These are phyloP conservation scores for Cyberlindnera petersonii DNA, from an alignment of 805 yeast genomes.

Conservation along the genomic window DNA sequence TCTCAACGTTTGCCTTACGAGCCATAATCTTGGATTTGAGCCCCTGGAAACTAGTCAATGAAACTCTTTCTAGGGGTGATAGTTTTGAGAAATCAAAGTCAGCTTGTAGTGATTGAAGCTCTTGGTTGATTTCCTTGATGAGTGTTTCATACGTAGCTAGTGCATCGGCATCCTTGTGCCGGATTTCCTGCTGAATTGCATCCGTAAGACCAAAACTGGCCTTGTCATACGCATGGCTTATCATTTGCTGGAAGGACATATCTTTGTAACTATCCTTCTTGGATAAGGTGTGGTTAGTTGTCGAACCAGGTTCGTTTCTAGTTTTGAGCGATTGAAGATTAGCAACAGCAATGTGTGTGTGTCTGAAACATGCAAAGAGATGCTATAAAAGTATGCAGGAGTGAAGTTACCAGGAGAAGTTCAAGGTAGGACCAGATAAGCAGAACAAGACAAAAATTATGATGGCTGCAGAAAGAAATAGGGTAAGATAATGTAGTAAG, in stretches of 20 bases:
- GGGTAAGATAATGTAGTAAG: neutral
- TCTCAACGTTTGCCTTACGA: constrained; percentile 13
- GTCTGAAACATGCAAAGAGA: too few species aligned
- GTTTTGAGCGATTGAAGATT: too few species aligned
- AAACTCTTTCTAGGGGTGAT: constrained; percentile 13
- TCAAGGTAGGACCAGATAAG: too few species aligned
- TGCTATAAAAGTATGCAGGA: too few species aligned
- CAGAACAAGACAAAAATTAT: too few species aligned
- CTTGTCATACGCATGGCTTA: constrained; percentile 5
- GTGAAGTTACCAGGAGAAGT: too few species aligned
- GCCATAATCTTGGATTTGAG: constrained; percentile 18
- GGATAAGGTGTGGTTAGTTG: neutral
- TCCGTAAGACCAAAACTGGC: constrained; percentile 8
- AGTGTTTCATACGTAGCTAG: constrained; percentile 14
- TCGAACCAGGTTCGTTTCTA: neutral
- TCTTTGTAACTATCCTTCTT: neutral
- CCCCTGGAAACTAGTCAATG: constrained; percentile 16
- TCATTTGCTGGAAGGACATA: constrained; percentile 8
- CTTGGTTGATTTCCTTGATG: constrained; percentile 11
- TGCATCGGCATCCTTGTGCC: constrained; percentile 21
- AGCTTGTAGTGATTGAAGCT: constrained; percentile 5
- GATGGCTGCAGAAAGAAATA: too few species aligned
- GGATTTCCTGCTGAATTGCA: constrained; percentile 22
- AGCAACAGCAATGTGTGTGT: too few species aligned
- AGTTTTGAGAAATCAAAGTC: constrained; percentile 6